These are phyloP conservation scores for Dittrichia graveolens DNA, from an alignment of 129 eudicot genomes.

Conservation along the genomic window DNA sequence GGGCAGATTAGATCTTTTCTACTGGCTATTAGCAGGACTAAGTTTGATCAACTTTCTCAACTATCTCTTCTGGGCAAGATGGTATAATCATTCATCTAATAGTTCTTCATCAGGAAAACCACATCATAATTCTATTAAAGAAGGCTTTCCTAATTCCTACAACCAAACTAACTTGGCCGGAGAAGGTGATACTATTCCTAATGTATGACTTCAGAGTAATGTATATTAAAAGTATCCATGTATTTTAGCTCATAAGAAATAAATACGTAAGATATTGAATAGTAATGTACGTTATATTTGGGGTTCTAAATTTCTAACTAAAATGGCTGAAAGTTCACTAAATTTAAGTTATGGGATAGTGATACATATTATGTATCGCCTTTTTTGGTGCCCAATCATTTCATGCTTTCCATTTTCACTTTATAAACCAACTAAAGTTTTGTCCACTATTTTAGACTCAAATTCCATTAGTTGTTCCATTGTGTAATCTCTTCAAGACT, in stretches of 20 bases:
- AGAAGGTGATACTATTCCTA: constrained; percentile 20
- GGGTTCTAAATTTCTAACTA: too few relatives aligned
- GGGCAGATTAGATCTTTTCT: constrained; percentile 78
- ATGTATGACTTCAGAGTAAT: constrained; percentile 14
- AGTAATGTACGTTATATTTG: background rate
- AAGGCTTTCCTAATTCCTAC: constrained; percentile 18
- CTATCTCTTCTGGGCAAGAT: constrained; percentile 78
- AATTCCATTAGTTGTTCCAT: too few relatives aligned
- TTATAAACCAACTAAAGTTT: too few relatives aligned
- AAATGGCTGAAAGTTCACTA: too few relatives aligned
- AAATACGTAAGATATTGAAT: constrained; percentile 1
- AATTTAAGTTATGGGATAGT: too few relatives aligned
- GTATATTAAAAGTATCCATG: constrained; percentile 17
- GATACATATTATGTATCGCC: too few relatives aligned
- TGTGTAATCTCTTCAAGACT: too few relatives aligned
- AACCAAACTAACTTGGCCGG: constrained; percentile 18
- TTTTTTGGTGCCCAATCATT: too few relatives aligned
- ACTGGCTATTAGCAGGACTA: constrained; percentile 77
- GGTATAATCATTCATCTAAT: constrained; percentile 49
- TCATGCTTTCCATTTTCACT: too few relatives aligned
- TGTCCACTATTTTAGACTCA: too few relatives aligned
- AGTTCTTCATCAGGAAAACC: constrained; percentile 17
- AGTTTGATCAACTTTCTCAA: constrained; percentile 74
- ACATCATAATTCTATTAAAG: constrained; percentile 33
- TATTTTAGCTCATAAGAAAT: constrained; percentile 10